Percentiles rank a stretch among this genome's conserved stretches.
Conservation (phyloP, 106 monocot genomes). For the Cymbidium sinense region DNA sequence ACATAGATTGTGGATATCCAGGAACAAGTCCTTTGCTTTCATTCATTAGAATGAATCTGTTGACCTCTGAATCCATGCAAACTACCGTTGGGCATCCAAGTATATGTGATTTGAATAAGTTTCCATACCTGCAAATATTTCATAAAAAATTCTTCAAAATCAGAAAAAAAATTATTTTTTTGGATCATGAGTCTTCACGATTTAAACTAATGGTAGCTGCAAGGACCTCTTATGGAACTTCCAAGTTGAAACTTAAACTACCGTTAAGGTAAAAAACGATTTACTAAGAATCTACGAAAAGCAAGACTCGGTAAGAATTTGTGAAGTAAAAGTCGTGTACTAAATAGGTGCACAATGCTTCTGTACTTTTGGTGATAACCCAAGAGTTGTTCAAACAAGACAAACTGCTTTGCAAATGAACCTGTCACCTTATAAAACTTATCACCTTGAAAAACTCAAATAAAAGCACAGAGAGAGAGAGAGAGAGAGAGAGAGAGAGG, state of each 20-base stretch:
- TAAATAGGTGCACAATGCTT: no score
- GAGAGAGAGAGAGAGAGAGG: no score
- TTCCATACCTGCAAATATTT: constrained; percentile 56
- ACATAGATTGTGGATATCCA: constrained; percentile 94
- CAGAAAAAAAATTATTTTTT: neutral
- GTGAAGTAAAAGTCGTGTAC: no score
- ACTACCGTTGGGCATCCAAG: constrained; percentile 90
- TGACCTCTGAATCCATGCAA: constrained; percentile 89
- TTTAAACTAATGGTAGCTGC: no score
- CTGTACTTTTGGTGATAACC: no score
- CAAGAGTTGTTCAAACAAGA: no score
- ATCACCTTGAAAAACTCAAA: neutral
- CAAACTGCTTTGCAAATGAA: no score
- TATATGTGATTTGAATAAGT: constrained; percentile 82
- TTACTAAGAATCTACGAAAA: neutral
- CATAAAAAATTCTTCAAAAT: neutral
- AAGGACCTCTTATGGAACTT: no score
- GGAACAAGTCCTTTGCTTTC: constrained; percentile 84
- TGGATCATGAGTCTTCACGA: no score
- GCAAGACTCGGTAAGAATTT: neutral
- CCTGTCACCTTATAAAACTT: neutral
- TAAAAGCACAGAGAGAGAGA: constrained; percentile 2
- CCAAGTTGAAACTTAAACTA: neutral
- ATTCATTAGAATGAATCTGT: constrained; percentile 77
- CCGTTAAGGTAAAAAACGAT: neutral